These are phyloP conservation scores for Trypanosoma mega DNA, from an alignment of 208 protist species.

Conservation along the genomic window DNA sequence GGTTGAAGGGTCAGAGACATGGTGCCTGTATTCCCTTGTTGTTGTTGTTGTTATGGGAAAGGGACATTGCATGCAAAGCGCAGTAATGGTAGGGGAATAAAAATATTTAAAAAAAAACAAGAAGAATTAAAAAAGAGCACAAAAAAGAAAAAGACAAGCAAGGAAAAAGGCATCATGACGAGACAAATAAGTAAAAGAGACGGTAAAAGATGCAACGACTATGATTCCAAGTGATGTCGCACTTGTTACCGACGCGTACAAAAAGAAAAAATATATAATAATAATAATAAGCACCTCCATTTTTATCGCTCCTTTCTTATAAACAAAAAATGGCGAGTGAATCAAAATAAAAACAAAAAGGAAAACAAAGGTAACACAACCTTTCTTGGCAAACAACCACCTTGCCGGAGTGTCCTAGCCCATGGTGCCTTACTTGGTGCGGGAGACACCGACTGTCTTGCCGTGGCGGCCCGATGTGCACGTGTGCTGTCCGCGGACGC, in stretches of 20 bases:
- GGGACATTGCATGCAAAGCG: not conserved
- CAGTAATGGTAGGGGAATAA: not conserved
- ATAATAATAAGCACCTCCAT: conserved; percentile 10
- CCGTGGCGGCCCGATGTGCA: conserved; percentile 99
- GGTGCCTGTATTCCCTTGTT: conserved; percentile 5
- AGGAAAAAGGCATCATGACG: not conserved
- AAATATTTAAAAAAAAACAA: conserved; percentile 20
- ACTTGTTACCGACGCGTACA: too few species aligned
- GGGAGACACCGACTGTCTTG: conserved; percentile 85
- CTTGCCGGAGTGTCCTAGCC: too few species aligned
- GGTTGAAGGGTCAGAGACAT: conserved; percentile 70
- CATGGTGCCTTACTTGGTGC: conserved; percentile 63
- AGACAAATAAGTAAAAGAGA: too few species aligned
- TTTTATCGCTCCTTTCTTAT: too few species aligned
- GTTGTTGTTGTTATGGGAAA: conserved; percentile 9
- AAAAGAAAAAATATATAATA: conserved; percentile 21
- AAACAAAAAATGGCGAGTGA: too few species aligned
- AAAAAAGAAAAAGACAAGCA: not conserved
- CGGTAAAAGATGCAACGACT: too few species aligned
- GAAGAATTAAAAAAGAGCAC: conserved; percentile 2
- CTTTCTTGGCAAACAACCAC: too few species aligned
- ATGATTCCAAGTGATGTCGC: too few species aligned
- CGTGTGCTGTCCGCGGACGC: conserved; percentile 99
- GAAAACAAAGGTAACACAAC: conserved; percentile 17
- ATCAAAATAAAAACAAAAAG: conserved; percentile 23